Base-by-base conservation (phyloP, 352 stramenopile genomes). In the Globisporangium yorkense region DNA sequence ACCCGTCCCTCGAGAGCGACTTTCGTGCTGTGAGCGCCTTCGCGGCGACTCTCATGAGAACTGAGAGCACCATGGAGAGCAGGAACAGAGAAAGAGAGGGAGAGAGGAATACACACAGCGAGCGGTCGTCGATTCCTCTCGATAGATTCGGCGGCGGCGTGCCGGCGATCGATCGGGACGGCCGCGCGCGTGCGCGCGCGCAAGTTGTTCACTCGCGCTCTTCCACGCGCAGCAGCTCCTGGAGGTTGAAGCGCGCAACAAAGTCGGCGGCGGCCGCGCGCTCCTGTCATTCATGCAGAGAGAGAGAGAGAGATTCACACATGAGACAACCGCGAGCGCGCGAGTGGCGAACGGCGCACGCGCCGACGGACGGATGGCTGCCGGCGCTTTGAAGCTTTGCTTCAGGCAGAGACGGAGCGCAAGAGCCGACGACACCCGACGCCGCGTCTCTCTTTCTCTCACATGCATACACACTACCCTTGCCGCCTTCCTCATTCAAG, bases 191-290 rank as follows among this genome's bases (percentile, higher is more conserved):
- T 46, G 27, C 27, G 7, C 27, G 40, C 24, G 40, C 16, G 18
- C 40, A 16, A 37, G 33, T 6, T 9, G 33, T 29, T 63, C 40
- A 62, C 24, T 54, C 51, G 29, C 20, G 56, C 45, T 77, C 44
- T 27, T 49, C 72, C 5, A 87, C 74, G 5, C 66, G 40, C 46
- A 83, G 56, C 31, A 89, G 61, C 47, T 86, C 74, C 59, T 90
- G 78, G 21, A 90, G 69, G 56, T 90, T 85, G 63, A 90, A 88
- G 49, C 71, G 71, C 37, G 77, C 74, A 24, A 90, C 75, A 63
- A 87, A 90, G 29, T 87, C 68, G 20, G 80, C 73, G 27, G 80
- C 75, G 2, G 47, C 54, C 2, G 77, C 74, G 16, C 71, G 74
- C 39, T 87, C 70, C 77, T 87, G 33, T 15, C 35, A 9, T 18